These are phyloP conservation scores for Neurospora sp. DNA, from an alignment of 495 filamentous ascomycete genomes.

Conservation along the genomic window DNA sequence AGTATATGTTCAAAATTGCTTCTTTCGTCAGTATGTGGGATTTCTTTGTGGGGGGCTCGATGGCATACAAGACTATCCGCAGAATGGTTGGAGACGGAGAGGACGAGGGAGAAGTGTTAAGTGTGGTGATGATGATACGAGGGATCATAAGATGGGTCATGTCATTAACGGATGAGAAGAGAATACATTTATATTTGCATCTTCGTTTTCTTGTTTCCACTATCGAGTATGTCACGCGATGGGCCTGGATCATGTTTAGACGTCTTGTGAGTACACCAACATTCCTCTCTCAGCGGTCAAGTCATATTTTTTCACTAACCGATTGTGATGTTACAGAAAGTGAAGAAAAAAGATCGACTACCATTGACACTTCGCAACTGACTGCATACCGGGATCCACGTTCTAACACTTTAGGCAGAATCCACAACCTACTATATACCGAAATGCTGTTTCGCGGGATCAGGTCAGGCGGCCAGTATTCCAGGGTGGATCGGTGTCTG, in stretches of 20 bases:
- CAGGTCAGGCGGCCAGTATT: background rate
- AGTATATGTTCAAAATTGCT: background rate
- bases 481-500: background rate
- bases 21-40: background rate
- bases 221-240: background rate
- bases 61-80: background rate
- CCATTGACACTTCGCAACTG: background rate
- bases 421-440: background rate
- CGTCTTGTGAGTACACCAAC: background rate
- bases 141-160: background rate
- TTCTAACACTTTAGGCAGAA: background rate
- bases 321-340: background rate
- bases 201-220: background rate
- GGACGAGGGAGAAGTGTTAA: background rate
- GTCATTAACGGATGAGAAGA: background rate
- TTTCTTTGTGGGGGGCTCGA: background rate
- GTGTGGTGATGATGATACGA: background rate
- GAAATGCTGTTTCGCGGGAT: background rate
- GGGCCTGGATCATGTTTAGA: background rate
- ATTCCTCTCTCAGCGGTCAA: background rate
- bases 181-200: background rate
- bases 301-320: background rate
- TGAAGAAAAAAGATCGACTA: background rate
- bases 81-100: background rate
- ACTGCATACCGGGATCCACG: background rate